Base-by-base conservation (phyloP, 208 protist species). In the Vickermania ingenoplastis region DNA sequence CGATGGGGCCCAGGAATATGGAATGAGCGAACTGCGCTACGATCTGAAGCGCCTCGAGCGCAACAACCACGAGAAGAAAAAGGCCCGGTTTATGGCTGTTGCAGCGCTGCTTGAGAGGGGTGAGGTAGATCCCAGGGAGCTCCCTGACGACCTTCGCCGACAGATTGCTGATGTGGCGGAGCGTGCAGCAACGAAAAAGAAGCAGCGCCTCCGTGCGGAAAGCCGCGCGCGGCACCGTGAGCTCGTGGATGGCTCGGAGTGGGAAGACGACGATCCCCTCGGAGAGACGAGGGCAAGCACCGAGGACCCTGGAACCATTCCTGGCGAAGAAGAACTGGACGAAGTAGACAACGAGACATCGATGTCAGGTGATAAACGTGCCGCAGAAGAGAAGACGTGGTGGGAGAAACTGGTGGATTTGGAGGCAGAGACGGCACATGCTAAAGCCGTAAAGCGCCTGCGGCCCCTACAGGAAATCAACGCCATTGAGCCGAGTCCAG, bases 61-160 rank as follows among this genome's bases (percentile, higher is more conserved):
- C 29, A 89, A 91, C 65, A 94, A 91, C 63, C 65, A 54, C 1
- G 81, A 94, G 61, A 83, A 91, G 71, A 87, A 86, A 36, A 84
- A 84, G 63, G 83, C 83, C 3, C 83, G 87, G 48, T 94, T 91
- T 65, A 91, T 94, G 83, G 87, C 87, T 5, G 87, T 94, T 22
- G 83, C 83, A 13, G 87, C 83, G 23, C 71, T 94, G 21, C 49
- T 94, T 2, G 81, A 91, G 64, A 67, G 76, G 27, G 87, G 87
- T 27, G 83, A 91, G 63, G 71, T 94, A 0, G 72, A 89, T 55
- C 56, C 83, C 3, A 67, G 64, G 22, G 81, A 94, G 51, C 31
- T 92, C 29, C 86, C 86, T 21, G 77, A 67, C 4, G 81, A 85
- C 62, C 67, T 92, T 25, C 73, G 82, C 13, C 61, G 67, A 21